phyloP scores from a whole-genome alignment of 768 basidiomycete genomes.

The Lactarius sp. region DNA sequence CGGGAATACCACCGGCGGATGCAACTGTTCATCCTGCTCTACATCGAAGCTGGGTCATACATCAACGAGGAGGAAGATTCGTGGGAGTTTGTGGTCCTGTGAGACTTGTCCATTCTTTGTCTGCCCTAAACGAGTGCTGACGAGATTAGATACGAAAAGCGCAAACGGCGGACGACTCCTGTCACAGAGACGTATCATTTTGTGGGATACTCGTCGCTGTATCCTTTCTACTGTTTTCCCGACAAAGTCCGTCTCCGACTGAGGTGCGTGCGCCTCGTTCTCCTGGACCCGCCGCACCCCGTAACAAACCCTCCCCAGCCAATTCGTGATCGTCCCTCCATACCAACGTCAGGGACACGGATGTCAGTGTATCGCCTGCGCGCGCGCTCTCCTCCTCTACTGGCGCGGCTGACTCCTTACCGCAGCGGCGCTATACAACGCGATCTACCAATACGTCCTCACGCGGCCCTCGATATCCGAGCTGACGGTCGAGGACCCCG shows the following conservation, averaged over 20 bases:
- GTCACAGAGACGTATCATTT: conserved; percentile 77
- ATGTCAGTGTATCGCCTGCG: conserved; percentile 48
- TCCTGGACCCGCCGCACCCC: background rate
- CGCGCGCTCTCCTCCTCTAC: background rate
- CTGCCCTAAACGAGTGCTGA: background rate
- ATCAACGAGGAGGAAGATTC: conserved; percentile 89
- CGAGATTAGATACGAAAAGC: conserved; percentile 70
- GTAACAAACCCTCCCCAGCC: conserved; percentile 43
- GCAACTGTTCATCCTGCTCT: conserved; percentile 92
- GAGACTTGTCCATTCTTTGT: conserved; percentile 29
- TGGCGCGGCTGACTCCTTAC: background rate
- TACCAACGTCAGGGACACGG: conserved; percentile 90
- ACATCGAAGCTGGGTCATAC: conserved; percentile 94
- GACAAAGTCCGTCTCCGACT: conserved; percentile 83
- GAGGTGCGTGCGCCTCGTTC: conserved; percentile 46
- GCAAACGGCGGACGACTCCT: conserved; percentile 51
- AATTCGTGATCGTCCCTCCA: conserved; percentile 90
- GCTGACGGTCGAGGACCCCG: conserved; percentile 95
- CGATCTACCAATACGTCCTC: conserved; percentile 75
- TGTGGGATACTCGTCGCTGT: conserved; percentile 89
- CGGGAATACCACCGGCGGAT: conserved; percentile 85
- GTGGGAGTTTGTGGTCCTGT: conserved; percentile 93
- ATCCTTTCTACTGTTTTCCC: conserved; percentile 94
- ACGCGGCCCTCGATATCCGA: conserved; percentile 71
- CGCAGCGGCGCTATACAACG: conserved; percentile 79